Conservation (phyloP, 768 basidiomycete genomes). For the Cyathus striatus region DNA sequence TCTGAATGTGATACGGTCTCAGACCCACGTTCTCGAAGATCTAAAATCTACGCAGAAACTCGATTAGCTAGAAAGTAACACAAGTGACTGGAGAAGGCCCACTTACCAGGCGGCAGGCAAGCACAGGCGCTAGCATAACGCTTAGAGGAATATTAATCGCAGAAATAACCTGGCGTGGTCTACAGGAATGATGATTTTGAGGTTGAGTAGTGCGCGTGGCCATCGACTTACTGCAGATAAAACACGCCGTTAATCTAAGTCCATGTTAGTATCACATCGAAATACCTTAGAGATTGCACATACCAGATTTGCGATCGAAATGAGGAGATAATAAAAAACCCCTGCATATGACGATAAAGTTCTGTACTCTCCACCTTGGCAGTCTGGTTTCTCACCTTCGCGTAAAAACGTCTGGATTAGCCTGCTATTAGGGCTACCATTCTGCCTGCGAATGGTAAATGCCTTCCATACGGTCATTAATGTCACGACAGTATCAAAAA, state of each 20-base stretch:
- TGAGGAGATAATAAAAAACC: constrained; percentile 80
- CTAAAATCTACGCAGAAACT: constrained; percentile 52
- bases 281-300: constrained; percentile 10
- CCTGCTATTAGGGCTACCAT: constrained; percentile 70
- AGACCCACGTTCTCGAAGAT: constrained; percentile 76
- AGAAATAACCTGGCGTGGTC: constrained; percentile 77
- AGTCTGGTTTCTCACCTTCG: constrained; percentile 43
- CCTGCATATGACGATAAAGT: constrained; percentile 32
- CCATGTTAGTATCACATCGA: constrained; percentile 2
- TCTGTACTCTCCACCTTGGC: no score
- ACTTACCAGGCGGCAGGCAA: constrained; percentile 72
- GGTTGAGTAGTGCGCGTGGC: constrained; percentile 7
- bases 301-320: constrained; percentile 80
- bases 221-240: constrained; percentile 65
- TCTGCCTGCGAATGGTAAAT: constrained; percentile 68
- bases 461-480: constrained; percentile 80
- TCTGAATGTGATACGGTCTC: constrained; percentile 75
- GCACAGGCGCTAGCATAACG: constrained; percentile 76
- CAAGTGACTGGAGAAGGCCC: no score
- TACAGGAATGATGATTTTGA: constrained; percentile 18
- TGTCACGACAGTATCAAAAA: constrained; percentile 78
- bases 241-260: constrained; percentile 72
- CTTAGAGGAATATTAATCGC: constrained; percentile 82
- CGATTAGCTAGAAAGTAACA: no score
- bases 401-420: constrained; percentile 82